Percentiles rank a stretch among this genome's conserved stretches.
These are phyloP conservation scores for Aspergillus candidus DNA, from an alignment of 2,329 filamentous ascomycete species.

Conservation along the genomic window DNA sequence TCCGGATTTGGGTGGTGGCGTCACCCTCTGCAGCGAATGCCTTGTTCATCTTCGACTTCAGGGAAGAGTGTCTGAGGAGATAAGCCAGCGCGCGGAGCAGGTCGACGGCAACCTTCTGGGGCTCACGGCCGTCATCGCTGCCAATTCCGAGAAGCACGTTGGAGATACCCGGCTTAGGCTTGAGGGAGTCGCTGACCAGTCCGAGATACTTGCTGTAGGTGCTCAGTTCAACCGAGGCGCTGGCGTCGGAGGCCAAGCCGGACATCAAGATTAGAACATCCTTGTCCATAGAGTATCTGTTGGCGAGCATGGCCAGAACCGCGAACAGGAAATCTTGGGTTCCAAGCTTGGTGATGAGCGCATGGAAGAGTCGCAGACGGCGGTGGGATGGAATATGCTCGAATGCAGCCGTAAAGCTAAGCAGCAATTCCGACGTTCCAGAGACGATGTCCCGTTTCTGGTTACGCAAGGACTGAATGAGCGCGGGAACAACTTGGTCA, in stretches of 20 bases:
- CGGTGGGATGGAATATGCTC: slow-evolving; percentile 90
- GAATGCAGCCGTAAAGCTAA: slow-evolving; percentile 93
- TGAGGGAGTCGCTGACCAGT: slow-evolving; percentile 68
- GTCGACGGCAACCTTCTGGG: slow-evolving; percentile 36
- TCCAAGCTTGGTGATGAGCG: slow-evolving; percentile 78
- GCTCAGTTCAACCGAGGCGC: slow-evolving; percentile 65
- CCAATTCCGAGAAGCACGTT: slow-evolving; percentile 62
- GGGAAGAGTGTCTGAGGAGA: slow-evolving; percentile 36
- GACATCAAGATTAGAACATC: slow-evolving; percentile 68
- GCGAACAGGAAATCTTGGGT: slow-evolving; percentile 82
- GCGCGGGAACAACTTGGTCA: slow-evolving; percentile 83
- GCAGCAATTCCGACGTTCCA: slow-evolving; percentile 80
- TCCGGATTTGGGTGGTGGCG: slow-evolving; percentile 59
- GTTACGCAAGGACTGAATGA: slow-evolving; percentile 77
- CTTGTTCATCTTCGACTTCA: slow-evolving; percentile 35
- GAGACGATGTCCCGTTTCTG: slow-evolving; percentile 70
- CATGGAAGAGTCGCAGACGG: slow-evolving; percentile 73
- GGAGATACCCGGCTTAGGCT: slow-evolving; percentile 67
- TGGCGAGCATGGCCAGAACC: slow-evolving; percentile 80
- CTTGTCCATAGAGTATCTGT: slow-evolving; percentile 75
- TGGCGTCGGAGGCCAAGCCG: slow-evolving; percentile 67
- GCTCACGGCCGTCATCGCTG: slow-evolving; percentile 43
- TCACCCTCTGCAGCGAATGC: slow-evolving; percentile 41
- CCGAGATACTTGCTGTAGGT: slow-evolving; percentile 71
- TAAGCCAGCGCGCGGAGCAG: slow-evolving; percentile 38